phyloP scores from a whole-genome alignment of 805 yeast genomes.

The Saturnispora dispora region DNA sequence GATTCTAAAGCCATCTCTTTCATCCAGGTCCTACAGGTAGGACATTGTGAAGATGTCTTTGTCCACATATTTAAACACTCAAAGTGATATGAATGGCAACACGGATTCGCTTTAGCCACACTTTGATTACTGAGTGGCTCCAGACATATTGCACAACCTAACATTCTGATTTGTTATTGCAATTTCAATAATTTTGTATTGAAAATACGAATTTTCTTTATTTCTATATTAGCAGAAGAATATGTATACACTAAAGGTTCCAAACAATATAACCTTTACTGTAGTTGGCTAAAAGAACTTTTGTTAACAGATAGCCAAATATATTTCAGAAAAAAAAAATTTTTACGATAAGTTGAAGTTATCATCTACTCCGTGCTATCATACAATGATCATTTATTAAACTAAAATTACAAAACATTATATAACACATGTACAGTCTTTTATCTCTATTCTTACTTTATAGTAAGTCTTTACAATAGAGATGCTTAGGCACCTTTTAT shows the following conservation, averaged over 20 bases:
- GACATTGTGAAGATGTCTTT: conserved; percentile 28
- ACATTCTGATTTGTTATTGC: neutral
- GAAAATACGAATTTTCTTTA: too few relatives aligned
- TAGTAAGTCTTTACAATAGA: neutral
- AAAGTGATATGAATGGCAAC: conserved; percentile 28
- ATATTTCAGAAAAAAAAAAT: neutral
- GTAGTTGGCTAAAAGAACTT: too few relatives aligned
- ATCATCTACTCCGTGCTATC: neutral
- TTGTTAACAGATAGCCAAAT: too few relatives aligned
- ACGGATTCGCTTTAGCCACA: conserved; percentile 25
- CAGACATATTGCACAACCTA: conserved; percentile 26
- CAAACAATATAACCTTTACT: too few relatives aligned
- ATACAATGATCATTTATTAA: neutral
- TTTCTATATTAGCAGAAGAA: too few relatives aligned
- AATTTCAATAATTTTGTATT: too few relatives aligned
- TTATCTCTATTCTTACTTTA: neutral
- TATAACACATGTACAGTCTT: neutral
- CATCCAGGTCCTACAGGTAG: conserved; percentile 13
- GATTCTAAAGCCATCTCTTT: conserved; percentile 3
- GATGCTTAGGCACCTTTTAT: neutral
- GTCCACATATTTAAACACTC: conserved; percentile 30
- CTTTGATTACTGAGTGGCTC: conserved; percentile 18
- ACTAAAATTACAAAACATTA: conserved; percentile 7
- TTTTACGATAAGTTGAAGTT: neutral
- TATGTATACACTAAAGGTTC: too few relatives aligned